Conservation (phyloP, 371 early-diverging fungal genomes). For the Sporodiniella umbellata region DNA sequence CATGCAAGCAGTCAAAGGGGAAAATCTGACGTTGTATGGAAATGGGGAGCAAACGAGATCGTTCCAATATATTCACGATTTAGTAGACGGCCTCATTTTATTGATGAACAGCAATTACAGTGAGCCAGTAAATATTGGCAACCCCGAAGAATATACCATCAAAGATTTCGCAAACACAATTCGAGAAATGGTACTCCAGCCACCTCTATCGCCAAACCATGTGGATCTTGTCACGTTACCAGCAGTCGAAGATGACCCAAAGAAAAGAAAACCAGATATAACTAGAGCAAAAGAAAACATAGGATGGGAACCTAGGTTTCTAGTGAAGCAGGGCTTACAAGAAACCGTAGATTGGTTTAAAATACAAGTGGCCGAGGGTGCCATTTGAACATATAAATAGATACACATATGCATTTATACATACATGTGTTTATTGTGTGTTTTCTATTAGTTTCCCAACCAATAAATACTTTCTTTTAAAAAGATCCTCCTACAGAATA, state of each 20-base stretch:
- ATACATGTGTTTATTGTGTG: conserved; percentile 1
- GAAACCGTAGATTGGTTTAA: conserved; percentile 85
- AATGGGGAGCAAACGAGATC: conserved; percentile 83
- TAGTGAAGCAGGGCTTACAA: conserved; percentile 74
- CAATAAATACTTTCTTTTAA: conserved; percentile 14
- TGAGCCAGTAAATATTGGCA: conserved; percentile 84
- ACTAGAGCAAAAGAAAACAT: conserved; percentile 61
- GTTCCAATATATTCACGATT: conserved; percentile 87
- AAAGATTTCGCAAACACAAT: conserved; percentile 81
- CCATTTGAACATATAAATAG: too few relatives aligned
- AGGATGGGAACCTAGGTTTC: conserved; percentile 77
- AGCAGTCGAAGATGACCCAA: conserved; percentile 78
- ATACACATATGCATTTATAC: too few relatives aligned
- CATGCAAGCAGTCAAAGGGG: conserved; percentile 78
- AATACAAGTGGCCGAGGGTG: conserved; percentile 37
- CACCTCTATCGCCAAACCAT: conserved; percentile 27
- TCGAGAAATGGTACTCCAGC: conserved; percentile 58
- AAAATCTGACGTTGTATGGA: conserved; percentile 80
- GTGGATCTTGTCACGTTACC: conserved; percentile 69
- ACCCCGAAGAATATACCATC: conserved; percentile 87
- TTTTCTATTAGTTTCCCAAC: conserved; percentile 25
- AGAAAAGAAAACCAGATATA: conserved; percentile 79
- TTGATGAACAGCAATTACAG: conserved; percentile 73
- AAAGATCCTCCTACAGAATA: conserved; percentile 11
- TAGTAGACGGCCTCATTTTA: conserved; percentile 81